Evolutionary conservation across 1,284 basidiomycete species (phyloP).

Genomic region (Puccinia hordei): DNA sequence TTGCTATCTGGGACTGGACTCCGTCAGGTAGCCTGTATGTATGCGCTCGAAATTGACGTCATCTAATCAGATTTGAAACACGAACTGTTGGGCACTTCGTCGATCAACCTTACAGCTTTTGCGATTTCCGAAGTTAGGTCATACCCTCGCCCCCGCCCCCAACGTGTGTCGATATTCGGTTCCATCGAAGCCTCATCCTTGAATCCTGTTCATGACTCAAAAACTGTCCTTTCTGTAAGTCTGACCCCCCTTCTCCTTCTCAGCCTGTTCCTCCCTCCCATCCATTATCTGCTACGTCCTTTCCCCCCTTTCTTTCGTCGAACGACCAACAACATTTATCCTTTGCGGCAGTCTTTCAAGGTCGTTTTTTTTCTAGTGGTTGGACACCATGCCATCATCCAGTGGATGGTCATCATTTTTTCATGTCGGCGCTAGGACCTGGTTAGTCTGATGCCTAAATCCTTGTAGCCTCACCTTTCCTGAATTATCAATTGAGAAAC

Average conservation of each 20-base stretch:
- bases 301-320: background rate
- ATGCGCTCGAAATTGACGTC: background rate
- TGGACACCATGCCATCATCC: slow-evolving; percentile 18
- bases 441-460: slow-evolving; percentile 15
- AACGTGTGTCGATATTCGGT: slow-evolving; percentile 4
- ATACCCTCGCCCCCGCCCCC: background rate
- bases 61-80: slow-evolving; percentile 19
- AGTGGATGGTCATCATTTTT: slow-evolving; percentile 37
- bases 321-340: background rate
- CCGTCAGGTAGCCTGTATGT: slow-evolving; percentile 22
- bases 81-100: background rate
- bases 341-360: background rate
- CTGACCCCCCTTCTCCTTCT: background rate
- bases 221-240: background rate
- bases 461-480: background rate
- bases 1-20: background rate
- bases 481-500: background rate
- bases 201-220: background rate
- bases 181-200: slow-evolving; percentile 21
- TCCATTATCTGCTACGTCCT: no score
- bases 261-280: background rate
- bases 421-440: slow-evolving; percentile 38
- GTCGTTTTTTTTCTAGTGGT: slow-evolving; percentile 7
- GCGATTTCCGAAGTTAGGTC: background rate
- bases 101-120: background rate